Evolutionary conservation across 2,329 filamentous ascomycete genomes (phyloP), one percentile per base, ranked within the genome.

Genomic region (Penicillium sp.): DNA sequence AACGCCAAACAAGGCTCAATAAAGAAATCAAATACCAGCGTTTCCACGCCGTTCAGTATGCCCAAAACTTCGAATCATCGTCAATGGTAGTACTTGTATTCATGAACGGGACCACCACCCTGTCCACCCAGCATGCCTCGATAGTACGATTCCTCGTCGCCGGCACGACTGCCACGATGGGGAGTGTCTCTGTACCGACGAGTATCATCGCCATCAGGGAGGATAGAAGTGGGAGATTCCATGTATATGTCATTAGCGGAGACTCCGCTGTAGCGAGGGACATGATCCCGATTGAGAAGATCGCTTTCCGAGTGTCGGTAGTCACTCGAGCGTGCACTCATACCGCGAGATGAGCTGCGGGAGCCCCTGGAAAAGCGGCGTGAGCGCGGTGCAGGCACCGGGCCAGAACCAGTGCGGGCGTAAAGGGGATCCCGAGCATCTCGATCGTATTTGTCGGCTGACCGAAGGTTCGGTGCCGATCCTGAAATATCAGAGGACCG

Each of bases 401-500:
- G 37, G 4, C 42, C 45, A 17, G 50, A 52, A 9, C 46, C 52
- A 3, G 45, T 34, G 26, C 50, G 57, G 9, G 40, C 30, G 38
- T 60, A 54, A 4, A 47, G 41, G 7, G 52, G 39, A 8, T 57
- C 59, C 4, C 47, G 52, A 17, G n/a, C 18, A 8, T 27, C 25
- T 27, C 11, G 25, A 27, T 36, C 35, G 28, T 52, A 73, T 65
- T 28, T 74, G 75, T 51, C 73, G 73, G 59, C 71, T 9, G 33
- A 4, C 20, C 33, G 33, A 6, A 17, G 27, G 25, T 30, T 36
- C 12, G 7, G 26, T 15, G 11, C n/a, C 22, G 56, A 74, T 74
- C 53, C 71, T 67, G 8, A 73, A 74, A 10, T 34, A 13, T 60
- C 54, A 13, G 84, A 84, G 56, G 79, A 73, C 5, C 68, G 79